A percentile compares a stretch with the other conserved stretches of the same genome.
phyloP scores from a whole-genome alignment of 306 rosid species.

The Inga leiocalycina region DNA sequence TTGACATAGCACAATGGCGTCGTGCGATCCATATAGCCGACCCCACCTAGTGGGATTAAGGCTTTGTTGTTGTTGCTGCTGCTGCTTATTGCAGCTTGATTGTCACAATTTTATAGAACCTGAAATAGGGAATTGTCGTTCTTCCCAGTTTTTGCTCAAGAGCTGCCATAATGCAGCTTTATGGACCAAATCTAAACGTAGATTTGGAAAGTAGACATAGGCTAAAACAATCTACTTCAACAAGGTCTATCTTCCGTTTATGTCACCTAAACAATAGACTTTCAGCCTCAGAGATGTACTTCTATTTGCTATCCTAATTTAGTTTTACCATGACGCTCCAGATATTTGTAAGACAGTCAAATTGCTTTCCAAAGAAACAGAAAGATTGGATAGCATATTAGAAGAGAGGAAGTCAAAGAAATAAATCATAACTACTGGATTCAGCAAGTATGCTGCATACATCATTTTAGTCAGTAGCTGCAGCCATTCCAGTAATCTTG shows the following conservation, averaged over 20 bases:
- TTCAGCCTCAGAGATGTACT: slow-evolving; percentile 2
- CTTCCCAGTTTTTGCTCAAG: not conserved
- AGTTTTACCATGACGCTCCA: not conserved
- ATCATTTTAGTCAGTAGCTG: slow-evolving; percentile 13
- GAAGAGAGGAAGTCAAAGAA: not conserved
- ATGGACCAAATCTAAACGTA: not conserved
- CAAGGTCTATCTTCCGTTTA: not conserved
- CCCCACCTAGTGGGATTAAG: too few species aligned
- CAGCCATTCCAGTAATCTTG: not conserved
- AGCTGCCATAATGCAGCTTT: slow-evolving; percentile 16
- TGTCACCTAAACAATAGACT: not conserved
- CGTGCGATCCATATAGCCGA: too few species aligned
- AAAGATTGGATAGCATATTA: not conserved
- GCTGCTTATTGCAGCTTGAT: not conserved
- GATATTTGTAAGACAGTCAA: slow-evolving; percentile 4
- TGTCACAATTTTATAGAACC: not conserved
- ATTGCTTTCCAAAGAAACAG: not conserved
- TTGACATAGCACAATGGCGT: too few species aligned
- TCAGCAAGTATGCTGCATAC: slow-evolving; percentile 7
- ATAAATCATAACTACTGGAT: not conserved
- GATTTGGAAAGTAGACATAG: not conserved
- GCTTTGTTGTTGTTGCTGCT: too few species aligned
- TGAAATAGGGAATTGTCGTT: not conserved
- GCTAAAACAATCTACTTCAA: not conserved
- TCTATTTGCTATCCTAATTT: not conserved